Base-by-base conservation (phyloP, 805 yeast species). In the Nakazawaea ishiwadae region DNA sequence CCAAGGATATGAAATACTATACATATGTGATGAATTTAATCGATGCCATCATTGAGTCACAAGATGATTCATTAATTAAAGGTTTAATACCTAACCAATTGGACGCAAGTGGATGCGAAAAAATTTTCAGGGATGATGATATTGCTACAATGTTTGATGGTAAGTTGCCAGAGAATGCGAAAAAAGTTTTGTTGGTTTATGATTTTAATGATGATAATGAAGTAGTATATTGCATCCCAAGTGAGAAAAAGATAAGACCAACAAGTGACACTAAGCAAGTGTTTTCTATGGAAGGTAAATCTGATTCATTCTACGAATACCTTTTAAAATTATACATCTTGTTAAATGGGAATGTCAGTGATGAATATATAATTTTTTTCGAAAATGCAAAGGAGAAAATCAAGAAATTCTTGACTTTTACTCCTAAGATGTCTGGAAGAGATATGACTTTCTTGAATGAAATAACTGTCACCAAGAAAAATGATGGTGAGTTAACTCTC, bases 91-190 rank as follows among this genome's bases (percentile, higher is more conserved):
- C 81, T 2, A 56, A 59, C 27, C 44, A 49, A 4, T 48, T 77
- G 10, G 82, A 77, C 51, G 61, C 70, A 4, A 71, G 80, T 11
- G 80, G 81, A 6, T 77, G 83, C 48, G 52, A 56, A 23, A 4
- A 6, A 6, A 21, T 42, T 8, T 17, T 36, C 30, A 31, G 28
- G 32, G 38, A 31, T 4, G 44, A 42, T 31, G 44, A 37, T 16
- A 19, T 32, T 9, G 16, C 3, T 2, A 3, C 14, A 15, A 5
- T 31, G 6, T 19, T 8, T 14, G 27, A 16, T 18, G 37, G 37
- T 15, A 14, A 18, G 20, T 7, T 29, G 17, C 34, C 37, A 5
- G 11, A 17, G 18, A 19, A 32, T 3, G 37, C 40, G 10, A 23
- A 18, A 15, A 26, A 32, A 24, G 18, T 36, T 28, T 34, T 42